Conservation (phyloP, 2,329 filamentous ascomycete species). For the Cercospora zeina region DNA sequence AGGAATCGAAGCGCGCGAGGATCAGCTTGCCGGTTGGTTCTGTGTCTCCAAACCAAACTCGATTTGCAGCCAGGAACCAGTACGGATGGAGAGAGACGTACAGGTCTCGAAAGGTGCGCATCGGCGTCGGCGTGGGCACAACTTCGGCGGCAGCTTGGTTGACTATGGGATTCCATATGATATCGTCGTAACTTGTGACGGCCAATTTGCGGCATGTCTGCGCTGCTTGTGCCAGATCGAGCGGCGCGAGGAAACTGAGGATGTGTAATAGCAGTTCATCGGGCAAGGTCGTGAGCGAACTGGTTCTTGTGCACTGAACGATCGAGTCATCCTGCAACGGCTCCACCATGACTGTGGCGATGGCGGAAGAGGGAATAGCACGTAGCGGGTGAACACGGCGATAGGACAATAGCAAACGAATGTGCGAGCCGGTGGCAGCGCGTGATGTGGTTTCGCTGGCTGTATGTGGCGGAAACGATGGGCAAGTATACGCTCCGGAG, state of each 20-base stretch:
- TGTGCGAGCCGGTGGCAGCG: background rate
- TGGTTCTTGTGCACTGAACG: background rate
- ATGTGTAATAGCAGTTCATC: constrained; percentile 47
- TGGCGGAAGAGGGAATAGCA: background rate
- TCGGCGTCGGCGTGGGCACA: constrained; percentile 59
- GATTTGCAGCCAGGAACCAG: constrained; percentile 80
- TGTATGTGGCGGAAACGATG: background rate
- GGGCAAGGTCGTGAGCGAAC: background rate
- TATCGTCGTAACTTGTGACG: constrained; percentile 62
- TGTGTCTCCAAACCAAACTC: constrained; percentile 82
- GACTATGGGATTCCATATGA: constrained; percentile 69
- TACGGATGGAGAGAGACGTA: constrained; percentile 73
- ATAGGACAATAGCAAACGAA: background rate
- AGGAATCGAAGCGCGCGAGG: constrained; percentile 72
- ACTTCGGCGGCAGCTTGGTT: constrained; percentile 64
- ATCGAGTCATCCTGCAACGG: background rate
- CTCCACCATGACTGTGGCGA: background rate
- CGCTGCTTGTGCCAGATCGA: constrained; percentile 62
- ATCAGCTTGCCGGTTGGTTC: constrained; percentile 73
- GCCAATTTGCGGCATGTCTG: constrained; percentile 62
- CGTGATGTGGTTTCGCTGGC: background rate
- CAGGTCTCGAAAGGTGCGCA: constrained; percentile 66
- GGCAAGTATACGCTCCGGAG: background rate
- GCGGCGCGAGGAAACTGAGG: constrained; percentile 63
- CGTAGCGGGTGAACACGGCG: background rate